Evolutionary conservation across 2,329 filamentous ascomycete species (phyloP).

Genomic region (Colletotrichum sp.): DNA sequence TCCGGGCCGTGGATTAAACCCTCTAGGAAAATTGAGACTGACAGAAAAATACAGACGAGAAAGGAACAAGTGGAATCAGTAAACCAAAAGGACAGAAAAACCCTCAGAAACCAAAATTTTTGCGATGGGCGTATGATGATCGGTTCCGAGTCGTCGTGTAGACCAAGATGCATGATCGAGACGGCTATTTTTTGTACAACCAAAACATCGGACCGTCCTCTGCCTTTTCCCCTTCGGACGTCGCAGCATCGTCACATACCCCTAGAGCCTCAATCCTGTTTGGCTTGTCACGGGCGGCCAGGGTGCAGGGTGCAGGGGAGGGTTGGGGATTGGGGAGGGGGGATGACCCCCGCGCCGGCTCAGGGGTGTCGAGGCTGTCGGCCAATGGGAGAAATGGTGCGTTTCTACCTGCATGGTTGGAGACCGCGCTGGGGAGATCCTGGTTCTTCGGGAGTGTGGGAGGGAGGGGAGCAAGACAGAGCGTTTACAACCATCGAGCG

Average conservation of each 20-base stretch:
- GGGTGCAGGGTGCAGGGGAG: background rate
- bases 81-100: background rate
- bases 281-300: background rate
- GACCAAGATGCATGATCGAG: background rate
- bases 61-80: background rate
- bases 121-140: background rate
- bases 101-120: background rate
- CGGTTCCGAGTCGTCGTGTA: background rate
- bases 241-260: constrained; percentile 15
- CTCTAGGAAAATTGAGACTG: background rate
- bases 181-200: background rate
- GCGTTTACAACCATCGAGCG: background rate
- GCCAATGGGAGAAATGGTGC: background rate
- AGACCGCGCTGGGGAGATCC: background rate
- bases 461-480: background rate
- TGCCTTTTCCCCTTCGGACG: background rate
- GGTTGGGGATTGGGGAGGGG: background rate
- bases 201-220: background rate
- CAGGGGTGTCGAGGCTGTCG: background rate
- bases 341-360: background rate
- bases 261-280: constrained; percentile 4
- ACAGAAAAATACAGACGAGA: background rate
- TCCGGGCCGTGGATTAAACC: background rate
- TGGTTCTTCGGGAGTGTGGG: background rate
- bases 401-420: background rate